Evolutionary conservation across 2,329 filamentous ascomycete genomes (phyloP).

Genomic region (Sclerotinia spermophila): DNA sequence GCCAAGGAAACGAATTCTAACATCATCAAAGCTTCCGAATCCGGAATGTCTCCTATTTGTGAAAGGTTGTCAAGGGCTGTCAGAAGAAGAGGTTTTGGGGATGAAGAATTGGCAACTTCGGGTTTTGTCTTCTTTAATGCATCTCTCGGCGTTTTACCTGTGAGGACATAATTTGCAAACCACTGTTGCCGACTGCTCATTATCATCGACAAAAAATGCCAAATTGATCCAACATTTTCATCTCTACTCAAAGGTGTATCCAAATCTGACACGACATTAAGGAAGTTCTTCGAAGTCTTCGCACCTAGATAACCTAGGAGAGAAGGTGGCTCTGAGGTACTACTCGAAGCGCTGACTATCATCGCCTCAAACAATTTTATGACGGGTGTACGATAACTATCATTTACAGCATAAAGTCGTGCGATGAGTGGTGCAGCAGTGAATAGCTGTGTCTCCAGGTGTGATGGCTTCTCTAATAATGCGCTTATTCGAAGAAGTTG

Average conservation of each 20-base stretch:
- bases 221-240: slow-evolving; percentile 64
- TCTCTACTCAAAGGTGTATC: slow-evolving; percentile 70
- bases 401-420: slow-evolving; percentile 68
- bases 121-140: slow-evolving; percentile 53
- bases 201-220: slow-evolving; percentile 82
- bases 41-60: slow-evolving; percentile 59
- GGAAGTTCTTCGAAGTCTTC: slow-evolving; percentile 77
- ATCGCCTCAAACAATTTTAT: slow-evolving; percentile 69
- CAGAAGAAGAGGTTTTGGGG: slow-evolving; percentile 62
- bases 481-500: slow-evolving; percentile 68
- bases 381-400: slow-evolving; percentile 61
- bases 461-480: slow-evolving; percentile 58
- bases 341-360: slow-evolving; percentile 64
- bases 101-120: slow-evolving; percentile 43
- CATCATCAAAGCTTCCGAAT: slow-evolving; percentile 67
- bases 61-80: slow-evolving; percentile 69
- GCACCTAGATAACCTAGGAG: slow-evolving; percentile 86
- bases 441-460: slow-evolving; percentile 75
- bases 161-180: slow-evolving; percentile 91
- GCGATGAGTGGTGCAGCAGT: slow-evolving; percentile 74
- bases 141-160: slow-evolving; percentile 78
- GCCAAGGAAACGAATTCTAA: slow-evolving; percentile 84
- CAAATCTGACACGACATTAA: slow-evolving; percentile 72
- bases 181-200: slow-evolving; percentile 90
- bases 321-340: slow-evolving; percentile 77